A percentile compares a stretch with the other conserved stretches of the same genome.
Evolutionary conservation across 2,329 filamentous ascomycete species (phyloP).

Genomic region (Nakataea oryzae): DNA sequence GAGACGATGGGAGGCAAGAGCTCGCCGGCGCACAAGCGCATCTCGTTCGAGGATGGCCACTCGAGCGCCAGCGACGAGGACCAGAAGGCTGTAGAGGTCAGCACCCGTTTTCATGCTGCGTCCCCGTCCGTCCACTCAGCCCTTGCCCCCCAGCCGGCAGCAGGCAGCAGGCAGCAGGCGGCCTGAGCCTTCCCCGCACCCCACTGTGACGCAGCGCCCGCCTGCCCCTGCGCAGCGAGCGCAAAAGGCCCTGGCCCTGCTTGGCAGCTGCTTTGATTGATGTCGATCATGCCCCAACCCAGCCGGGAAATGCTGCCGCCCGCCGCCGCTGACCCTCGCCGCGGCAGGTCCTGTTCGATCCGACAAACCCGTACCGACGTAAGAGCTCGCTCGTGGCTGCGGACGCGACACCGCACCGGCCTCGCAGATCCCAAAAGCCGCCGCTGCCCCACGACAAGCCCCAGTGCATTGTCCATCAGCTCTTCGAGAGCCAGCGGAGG

Average conservation of each 20-base stretch:
- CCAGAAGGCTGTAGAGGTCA: slow-evolving; percentile 38
- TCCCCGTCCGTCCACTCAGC: neutral
- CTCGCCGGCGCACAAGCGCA: neutral
- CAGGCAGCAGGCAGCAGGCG: no score
- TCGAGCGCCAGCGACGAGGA: slow-evolving; percentile 42
- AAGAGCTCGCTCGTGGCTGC: slow-evolving; percentile 53
- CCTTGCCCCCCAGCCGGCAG: neutral
- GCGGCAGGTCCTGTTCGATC: slow-evolving; percentile 50
- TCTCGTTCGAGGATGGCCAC: slow-evolving; percentile 21
- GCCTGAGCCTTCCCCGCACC: neutral
- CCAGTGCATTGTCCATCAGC: slow-evolving; percentile 55
- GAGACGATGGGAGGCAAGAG: neutral
- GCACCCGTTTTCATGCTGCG: neutral
- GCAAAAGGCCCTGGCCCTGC: no score
- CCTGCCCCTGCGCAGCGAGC: neutral
- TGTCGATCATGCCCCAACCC: neutral
- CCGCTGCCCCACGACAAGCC: slow-evolving; percentile 26
- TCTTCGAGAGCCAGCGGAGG: slow-evolving; percentile 46
- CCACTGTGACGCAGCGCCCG: no score
- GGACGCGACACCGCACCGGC: slow-evolving; percentile 29
- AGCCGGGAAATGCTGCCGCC: neutral
- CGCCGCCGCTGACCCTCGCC: neutral
- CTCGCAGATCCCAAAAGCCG: slow-evolving; percentile 14
- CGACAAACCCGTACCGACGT: slow-evolving; percentile 48
- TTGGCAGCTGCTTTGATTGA: neutral